Base-by-base conservation (phyloP, 2,329 filamentous ascomycete species). In the Penicillium italicum region DNA sequence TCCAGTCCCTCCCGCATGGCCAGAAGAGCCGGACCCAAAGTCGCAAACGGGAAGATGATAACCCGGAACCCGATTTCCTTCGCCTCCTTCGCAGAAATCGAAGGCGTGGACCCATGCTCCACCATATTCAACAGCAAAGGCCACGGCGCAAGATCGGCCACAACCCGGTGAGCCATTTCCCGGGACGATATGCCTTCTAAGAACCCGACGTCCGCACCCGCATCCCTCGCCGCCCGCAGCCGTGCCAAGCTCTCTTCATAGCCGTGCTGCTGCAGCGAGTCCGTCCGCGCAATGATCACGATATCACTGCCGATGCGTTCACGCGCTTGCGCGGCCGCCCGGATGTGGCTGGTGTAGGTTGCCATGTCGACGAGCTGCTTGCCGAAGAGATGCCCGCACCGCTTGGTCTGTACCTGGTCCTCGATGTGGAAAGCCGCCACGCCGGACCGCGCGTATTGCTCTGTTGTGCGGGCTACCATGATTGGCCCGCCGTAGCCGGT, bases 341-440 rank as follows among this genome's bases (percentile, higher is more conserved):
- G 69, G 43, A 76, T 73, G 5, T 74, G 69, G 9, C 66, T 69
- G 36, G 67, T 64, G 53, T 70, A 76, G 2, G 69, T 70, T 1
- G 66, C 63, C 0, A 52, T 59, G 43, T 71, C 70, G 24, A 76
- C 74, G 9, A 76, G 68, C 36, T 72, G 65, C 58, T 76, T 77
- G 36, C 73, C 74, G 2, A 63, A 68, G 0, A 76, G 68, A 50
- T 76, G 73, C 2, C 74, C 74, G 55, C 74, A 76, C 18, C 73
- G 69, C 54, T 77, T 76, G 16, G 70, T 74, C 57, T 74, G 72
- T 8, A 83, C 76, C 65, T 84, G 80, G 66, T 84, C 82, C 67
- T 85, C 82, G 60, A 84, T 77, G 64, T 84, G 82, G 42, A 84
- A 74, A 10, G 74, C 82, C 1, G 82, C 82, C 3, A 84, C 78